Evolutionary conservation across 129 eudicot genomes (phyloP), one percentile per base, ranked within the genome.

Genomic region (Solidago caesia): DNA sequence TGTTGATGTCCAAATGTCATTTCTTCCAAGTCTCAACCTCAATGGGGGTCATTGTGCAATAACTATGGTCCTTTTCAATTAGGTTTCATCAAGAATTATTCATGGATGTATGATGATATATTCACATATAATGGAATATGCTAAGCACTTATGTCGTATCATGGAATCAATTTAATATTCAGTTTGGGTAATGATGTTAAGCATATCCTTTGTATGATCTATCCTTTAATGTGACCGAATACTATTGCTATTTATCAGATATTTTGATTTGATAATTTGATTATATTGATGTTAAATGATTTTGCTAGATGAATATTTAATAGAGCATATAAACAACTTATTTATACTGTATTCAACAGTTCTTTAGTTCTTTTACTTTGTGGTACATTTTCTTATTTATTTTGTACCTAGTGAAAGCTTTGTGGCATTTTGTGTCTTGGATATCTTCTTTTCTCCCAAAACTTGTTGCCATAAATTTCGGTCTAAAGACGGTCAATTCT

Each of bases 61-160:
- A 79, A 72, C 73, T 79, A 4, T 64, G 44, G 82, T 79, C 82
- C 33, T 58, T 73, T 72, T 64, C 78, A 66, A 79, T 72, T 64
- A 63, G 77, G 77, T 78, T 78, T 78, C 67, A 78, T 61, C 71
- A 64, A 63, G 44, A 48, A 63, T 65, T 77, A 59, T 68, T 76
- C 75, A 67, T 76, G 68, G 62, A 41, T 63, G 11, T 16, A n/a
- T 68, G 26, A 12, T 57, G 63, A 68, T 77, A 64, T 71, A 64
- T 71, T 14, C 66, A 53, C 71, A 13, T 16, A 15, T 62, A 79
- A 72, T 71, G 82, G 52, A n/a, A 52, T 53, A 64, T 71, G 68
- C 82, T 53, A 71, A 45, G 63, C 74, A 79, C 74, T 79, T 64
- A 56, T 64, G 82, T 79, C 51, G 59, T 53, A 72, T 72, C 78